A percentile compares a stretch with the other conserved stretches of the same genome.
Conservation (phyloP, 1,139 yeast species). For the Lodderomyces theae region DNA sequence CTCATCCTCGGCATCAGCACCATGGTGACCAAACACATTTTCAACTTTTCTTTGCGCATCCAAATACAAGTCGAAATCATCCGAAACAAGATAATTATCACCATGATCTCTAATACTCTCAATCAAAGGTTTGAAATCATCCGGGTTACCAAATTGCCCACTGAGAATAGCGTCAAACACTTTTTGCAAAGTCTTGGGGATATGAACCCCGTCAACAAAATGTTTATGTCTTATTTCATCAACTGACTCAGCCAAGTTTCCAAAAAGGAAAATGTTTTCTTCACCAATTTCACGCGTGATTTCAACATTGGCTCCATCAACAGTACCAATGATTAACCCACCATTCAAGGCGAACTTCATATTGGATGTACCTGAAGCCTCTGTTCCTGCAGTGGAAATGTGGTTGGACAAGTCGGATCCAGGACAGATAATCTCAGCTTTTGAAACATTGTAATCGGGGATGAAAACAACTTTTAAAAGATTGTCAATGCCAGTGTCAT, state of each 20-base stretch:
- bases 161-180: conserved; percentile 70
- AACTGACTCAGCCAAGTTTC: conserved; percentile 85
- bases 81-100: conserved; percentile 82
- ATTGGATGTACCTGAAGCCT: conserved; percentile 93
- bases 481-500: conserved; percentile 70
- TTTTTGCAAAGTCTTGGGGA: conserved; percentile 54
- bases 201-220: conserved; percentile 52
- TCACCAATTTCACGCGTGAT: conserved; percentile 92
- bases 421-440: conserved; percentile 88
- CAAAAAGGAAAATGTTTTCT: conserved; percentile 87
- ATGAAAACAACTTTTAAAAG: conserved; percentile 81
- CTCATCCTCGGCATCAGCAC: conserved; percentile 40
- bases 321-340: conserved; percentile 92
- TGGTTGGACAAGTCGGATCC: conserved; percentile 91
- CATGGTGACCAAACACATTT: conserved; percentile 56
- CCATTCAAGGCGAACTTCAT: conserved; percentile 95
- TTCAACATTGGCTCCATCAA: conserved; percentile 96
- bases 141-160: conserved; percentile 70
- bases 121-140: conserved; percentile 65
- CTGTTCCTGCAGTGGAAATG: conserved; percentile 98
- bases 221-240: conserved; percentile 81
- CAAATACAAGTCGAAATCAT: conserved; percentile 83
- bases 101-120: conserved; percentile 72
- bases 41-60: conserved; percentile 80
- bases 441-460: conserved; percentile 91